phyloP scores from a whole-genome alignment of 768 basidiomycete genomes.

The Kwoniella mangroviensis region DNA sequence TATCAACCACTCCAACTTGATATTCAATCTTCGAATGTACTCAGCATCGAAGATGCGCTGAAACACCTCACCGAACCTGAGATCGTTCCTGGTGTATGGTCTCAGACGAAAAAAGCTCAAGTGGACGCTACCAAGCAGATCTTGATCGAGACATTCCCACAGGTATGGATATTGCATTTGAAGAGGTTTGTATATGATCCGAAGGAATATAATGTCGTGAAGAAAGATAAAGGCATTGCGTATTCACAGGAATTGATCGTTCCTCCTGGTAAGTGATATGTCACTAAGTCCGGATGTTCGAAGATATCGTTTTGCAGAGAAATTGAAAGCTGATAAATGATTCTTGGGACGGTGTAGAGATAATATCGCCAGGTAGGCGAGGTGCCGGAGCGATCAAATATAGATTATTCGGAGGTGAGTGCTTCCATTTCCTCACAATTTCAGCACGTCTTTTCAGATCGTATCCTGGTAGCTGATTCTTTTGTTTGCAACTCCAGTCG shows the following conservation, averaged over 20 bases:
- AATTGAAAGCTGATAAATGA: conserved; percentile 11
- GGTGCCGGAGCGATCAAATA: conserved; percentile 65
- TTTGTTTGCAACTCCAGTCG: conserved; percentile 60
- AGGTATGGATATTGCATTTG: conserved; percentile 82
- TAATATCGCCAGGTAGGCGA: conserved; percentile 66
- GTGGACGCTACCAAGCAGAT: conserved; percentile 75
- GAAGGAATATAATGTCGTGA: conserved; percentile 74
- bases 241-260: conserved; percentile 81
- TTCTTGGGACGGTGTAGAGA: conserved; percentile 59
- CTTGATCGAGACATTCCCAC: conserved; percentile 80
- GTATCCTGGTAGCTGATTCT: neutral
- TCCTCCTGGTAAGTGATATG: conserved; percentile 64
- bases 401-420: conserved; percentile 79
- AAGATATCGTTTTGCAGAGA: too few relatives aligned
- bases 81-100: conserved; percentile 71
- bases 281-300: neutral
- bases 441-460: neutral
- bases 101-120: conserved; percentile 64
- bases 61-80: conserved; percentile 77
- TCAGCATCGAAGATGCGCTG: conserved; percentile 82
- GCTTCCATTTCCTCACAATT: neutral
- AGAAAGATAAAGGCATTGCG: conserved; percentile 78
- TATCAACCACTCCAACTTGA: conserved; percentile 88
- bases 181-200: conserved; percentile 90
- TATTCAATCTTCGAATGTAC: conserved; percentile 78